A percentile compares a stretch with the other conserved stretches of the same genome.
Conservation (phyloP, 495 filamentous ascomycete species). For the Neurospora sp. region DNA sequence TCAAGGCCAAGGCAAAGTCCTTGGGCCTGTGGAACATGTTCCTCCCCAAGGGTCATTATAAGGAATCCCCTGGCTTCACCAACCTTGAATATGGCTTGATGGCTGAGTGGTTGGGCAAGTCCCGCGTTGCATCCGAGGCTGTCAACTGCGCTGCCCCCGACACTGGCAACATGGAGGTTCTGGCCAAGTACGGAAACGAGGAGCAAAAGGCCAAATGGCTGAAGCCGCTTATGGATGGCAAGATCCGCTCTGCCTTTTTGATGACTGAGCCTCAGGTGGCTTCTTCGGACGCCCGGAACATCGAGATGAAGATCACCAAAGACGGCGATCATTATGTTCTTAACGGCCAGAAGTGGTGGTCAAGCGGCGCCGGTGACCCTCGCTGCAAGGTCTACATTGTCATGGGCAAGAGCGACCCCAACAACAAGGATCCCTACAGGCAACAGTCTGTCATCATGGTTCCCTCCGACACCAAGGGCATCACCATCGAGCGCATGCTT, state of each 20-base stretch:
- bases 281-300: constrained; percentile 81
- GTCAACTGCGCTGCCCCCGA: constrained; percentile 88
- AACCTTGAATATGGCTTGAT: constrained; percentile 92
- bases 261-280: constrained; percentile 90
- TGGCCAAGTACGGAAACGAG: constrained; percentile 87
- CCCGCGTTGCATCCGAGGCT: constrained; percentile 69
- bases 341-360: constrained; percentile 97
- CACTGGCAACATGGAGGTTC: constrained; percentile 92
- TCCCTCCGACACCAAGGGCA: constrained; percentile 60
- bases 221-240: constrained; percentile 68
- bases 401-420: constrained; percentile 75
- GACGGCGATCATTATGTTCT: constrained; percentile 78
- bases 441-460: constrained; percentile 89
- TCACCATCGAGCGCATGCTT: constrained; percentile 78
- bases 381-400: constrained; percentile 84
- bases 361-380: constrained; percentile 81
- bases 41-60: constrained; percentile 87
- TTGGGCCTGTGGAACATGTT: constrained; percentile 99
- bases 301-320: constrained; percentile 65
- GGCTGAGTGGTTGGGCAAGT: constrained; percentile 82
- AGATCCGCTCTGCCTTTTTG: constrained; percentile 81
- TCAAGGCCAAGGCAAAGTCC: constrained; percentile 74
- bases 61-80: constrained; percentile 79
- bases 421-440: constrained; percentile 62
- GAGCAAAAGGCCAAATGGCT: constrained; percentile 86